Percentiles rank a stretch among this genome's conserved stretches.
Evolutionary conservation across 2,329 filamentous ascomycete genomes (phyloP).

Genomic region (Leptographium lundbergii): DNA sequence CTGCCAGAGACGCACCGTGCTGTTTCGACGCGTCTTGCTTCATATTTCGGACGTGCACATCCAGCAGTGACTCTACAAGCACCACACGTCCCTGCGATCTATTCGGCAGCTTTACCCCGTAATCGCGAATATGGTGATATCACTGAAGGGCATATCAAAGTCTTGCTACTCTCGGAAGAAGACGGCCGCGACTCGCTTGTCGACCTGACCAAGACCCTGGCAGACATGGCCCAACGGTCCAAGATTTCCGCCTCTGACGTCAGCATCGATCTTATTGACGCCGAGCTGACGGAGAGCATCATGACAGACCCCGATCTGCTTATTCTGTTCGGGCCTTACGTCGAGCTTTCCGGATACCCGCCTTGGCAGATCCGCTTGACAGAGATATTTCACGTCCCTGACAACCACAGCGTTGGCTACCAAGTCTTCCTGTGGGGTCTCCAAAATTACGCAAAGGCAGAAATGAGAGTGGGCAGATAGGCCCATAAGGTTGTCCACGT

Average conservation of each 20-base stretch:
- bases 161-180: slow-evolving; percentile 74
- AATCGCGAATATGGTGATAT: slow-evolving; percentile 18
- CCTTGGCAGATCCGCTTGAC: slow-evolving; percentile 93
- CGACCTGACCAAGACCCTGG: slow-evolving; percentile 84
- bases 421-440: slow-evolving; percentile 82
- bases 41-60: slow-evolving; percentile 72
- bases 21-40: slow-evolving; percentile 65
- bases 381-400: slow-evolving; percentile 73
- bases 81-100: slow-evolving; percentile 52
- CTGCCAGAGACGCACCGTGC: slow-evolving; percentile 73
- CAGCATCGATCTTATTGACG: slow-evolving; percentile 73
- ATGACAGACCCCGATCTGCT: slow-evolving; percentile 86
- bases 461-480: slow-evolving; percentile 63
- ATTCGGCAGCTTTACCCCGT: slow-evolving; percentile 27
- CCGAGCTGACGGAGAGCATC: slow-evolving; percentile 66
- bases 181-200: slow-evolving; percentile 91
- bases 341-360: slow-evolving; percentile 82
- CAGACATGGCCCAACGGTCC: slow-evolving; percentile 85
- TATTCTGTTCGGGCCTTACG: slow-evolving; percentile 71
- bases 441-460: slow-evolving; percentile 71
- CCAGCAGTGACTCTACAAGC: slow-evolving; percentile 61
- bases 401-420: slow-evolving; percentile 79
- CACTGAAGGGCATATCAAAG: slow-evolving; percentile 30
- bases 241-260: slow-evolving; percentile 77
- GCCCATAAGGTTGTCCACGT: background rate